Evolutionary conservation across 768 basidiomycete genomes (phyloP), one percentile per base, ranked within the genome.

Genomic region (Russula lepida): DNA sequence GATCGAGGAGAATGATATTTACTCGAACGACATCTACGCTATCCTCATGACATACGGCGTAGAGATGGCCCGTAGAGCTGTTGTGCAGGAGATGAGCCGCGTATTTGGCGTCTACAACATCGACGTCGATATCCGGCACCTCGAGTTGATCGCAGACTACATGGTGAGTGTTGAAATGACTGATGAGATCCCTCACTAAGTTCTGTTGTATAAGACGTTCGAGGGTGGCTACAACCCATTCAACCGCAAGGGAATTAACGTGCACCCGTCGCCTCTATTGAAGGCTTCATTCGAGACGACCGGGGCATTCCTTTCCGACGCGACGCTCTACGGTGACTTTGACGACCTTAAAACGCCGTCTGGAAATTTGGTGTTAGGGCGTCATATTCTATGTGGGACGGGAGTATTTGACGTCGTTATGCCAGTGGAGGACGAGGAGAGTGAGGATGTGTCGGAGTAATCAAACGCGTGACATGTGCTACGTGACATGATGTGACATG

Each of bases 211-310:
- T n/a, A 56, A 98, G 95, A 98, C 97, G 0, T 98, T 93, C 71
- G 95, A 98, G 58, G 97, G 97, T 32, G 93, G 89, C 30, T 99
- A 95, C 79, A 95, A 92, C 74, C 93, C 97, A 2, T 99, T 98
- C 77, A 99, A 98, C 74, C 88, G 97, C 48, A 92, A 88, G 65
- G 97, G 97, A 56, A 89, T 99, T 60, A 87, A 91, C 25, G 84
- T 87, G 48, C 93, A 92, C 73, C 85, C 93, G 27, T 98, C 95
- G n/a, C 93, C 95, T 8, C 80, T 98, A 43, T 83, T 98, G 57
- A 98, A 98, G 73, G 97, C 97, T 1, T 97, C 94, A 9, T 99
- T 91, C 74, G 97, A 98, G 75, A 98, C 95, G 4, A 98, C 95
- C 0, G 90, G 88, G 1, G 79, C 86, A 1, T 97, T 99, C 79